Evolutionary conservation across 1,284 basidiomycete species (phyloP).

Genomic region (Ustilago curta): DNA sequence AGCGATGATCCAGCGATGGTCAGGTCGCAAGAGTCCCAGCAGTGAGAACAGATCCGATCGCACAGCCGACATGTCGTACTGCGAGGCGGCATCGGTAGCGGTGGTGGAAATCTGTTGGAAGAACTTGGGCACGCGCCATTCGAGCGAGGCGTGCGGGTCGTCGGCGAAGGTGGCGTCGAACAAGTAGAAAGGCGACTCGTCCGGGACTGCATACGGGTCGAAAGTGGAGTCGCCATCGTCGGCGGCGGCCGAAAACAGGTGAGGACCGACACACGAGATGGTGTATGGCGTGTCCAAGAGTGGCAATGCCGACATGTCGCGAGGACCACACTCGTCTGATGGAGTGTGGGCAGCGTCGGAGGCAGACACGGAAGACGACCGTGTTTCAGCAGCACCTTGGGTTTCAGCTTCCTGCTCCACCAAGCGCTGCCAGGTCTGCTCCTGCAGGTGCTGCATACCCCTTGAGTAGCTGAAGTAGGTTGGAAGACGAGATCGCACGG

Average conservation of each 20-base stretch:
- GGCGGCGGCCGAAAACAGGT: slow-evolving; percentile 20
- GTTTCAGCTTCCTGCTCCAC: slow-evolving; percentile 25
- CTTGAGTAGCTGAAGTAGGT: slow-evolving; percentile 61
- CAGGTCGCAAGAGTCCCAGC: slow-evolving; percentile 54
- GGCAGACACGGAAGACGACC: slow-evolving; percentile 3
- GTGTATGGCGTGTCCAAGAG: slow-evolving; percentile 31
- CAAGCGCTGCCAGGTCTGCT: slow-evolving; percentile 40
- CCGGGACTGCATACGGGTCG: slow-evolving; percentile 56
- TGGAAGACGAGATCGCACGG: slow-evolving; percentile 42
- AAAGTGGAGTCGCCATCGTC: slow-evolving; percentile 46
- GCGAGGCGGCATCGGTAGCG: slow-evolving; percentile 17
- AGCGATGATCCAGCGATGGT: slow-evolving; percentile 66
- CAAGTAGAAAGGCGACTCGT: slow-evolving; percentile 66
- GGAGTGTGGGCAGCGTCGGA: slow-evolving; percentile 13
- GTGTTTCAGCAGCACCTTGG: neutral
- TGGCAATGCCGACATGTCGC: slow-evolving; percentile 23
- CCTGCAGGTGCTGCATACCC: slow-evolving; percentile 45
- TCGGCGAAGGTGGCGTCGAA: slow-evolving; percentile 62
- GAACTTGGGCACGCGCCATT: slow-evolving; percentile 59
- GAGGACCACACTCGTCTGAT: slow-evolving; percentile 25
- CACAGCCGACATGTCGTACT: slow-evolving; percentile 38
- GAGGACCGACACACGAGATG: slow-evolving; percentile 14
- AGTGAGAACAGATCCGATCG: slow-evolving; percentile 62
- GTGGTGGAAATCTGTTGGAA: slow-evolving; percentile 49
- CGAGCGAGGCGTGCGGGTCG: slow-evolving; percentile 44